phyloP scores from a whole-genome alignment of 495 filamentous ascomycete genomes.

The Talaromyces liani region DNA sequence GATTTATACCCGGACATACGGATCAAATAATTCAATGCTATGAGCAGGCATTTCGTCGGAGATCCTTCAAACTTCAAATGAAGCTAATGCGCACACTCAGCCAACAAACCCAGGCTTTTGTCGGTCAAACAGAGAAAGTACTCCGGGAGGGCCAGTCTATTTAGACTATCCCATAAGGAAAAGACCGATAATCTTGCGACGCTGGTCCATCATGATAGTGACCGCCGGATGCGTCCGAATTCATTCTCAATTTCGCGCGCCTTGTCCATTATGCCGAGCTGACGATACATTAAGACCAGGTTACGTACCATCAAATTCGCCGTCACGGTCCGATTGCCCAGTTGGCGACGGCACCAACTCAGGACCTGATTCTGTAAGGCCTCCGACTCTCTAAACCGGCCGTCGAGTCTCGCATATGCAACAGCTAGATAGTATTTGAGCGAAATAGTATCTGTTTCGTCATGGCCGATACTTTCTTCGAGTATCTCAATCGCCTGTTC shows the following conservation, averaged over 20 bases:
- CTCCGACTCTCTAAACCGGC: constrained; percentile 5
- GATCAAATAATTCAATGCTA: not conserved
- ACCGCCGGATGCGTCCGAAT: constrained; percentile 3
- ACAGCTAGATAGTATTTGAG: constrained; percentile 9
- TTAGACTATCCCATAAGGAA: not conserved
- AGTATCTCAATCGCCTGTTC: constrained; percentile 10
- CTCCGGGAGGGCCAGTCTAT: not conserved
- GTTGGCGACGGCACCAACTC: constrained; percentile 4
- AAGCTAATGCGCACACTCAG: not conserved
- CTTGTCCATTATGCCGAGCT: constrained; percentile 8
- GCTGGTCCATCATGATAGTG: not conserved
- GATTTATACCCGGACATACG: not conserved
- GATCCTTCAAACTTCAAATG: not conserved
- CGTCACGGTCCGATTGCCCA: not conserved
- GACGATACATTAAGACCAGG: constrained; percentile 8
- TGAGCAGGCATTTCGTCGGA: not conserved
- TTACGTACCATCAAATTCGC: constrained; percentile 7
- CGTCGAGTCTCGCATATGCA: constrained; percentile 7
- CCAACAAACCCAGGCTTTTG: not conserved
- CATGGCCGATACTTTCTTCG: constrained; percentile 5
- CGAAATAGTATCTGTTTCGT: constrained; percentile 8
- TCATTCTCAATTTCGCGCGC: constrained; percentile 8
- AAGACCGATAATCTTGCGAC: not conserved
- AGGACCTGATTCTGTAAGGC: constrained; percentile 4
- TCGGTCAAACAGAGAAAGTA: not conserved